Evolutionary conservation across 2,329 filamentous ascomycete species (phyloP), one percentile per base, ranked within the genome.

Genomic region (Nemania bipapillata): DNA sequence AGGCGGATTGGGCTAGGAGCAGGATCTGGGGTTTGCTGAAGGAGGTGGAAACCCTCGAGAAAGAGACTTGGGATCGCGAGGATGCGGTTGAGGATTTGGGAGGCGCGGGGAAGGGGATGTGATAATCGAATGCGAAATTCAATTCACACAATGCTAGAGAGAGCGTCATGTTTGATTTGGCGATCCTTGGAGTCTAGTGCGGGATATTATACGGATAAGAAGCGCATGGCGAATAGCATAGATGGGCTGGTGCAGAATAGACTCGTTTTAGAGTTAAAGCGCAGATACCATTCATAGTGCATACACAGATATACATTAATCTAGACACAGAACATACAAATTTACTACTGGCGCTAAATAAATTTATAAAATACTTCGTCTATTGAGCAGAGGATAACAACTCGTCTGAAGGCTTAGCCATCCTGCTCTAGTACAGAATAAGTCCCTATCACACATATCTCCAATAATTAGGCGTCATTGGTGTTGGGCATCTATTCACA

Each of bases 41-140:
- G n/a, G 80, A 81, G 47, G 86, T 94, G 2, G 83, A 86, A 74
- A 73, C 73, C 42, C 79, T 97, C 53, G 94, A 97, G 82, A 83
- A 83, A 74, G 83, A 85, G 66, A 93, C 90, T 35, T 97, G 94
- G 93, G 86, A 94, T 79, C 83, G 89, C 65, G 79, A 82, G 40
- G 91, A 87, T 77, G 92, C 92, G 1, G 86, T 91, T 30, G 92
- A 96, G 78, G 90, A 93, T 77, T 77, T 90, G 66, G 89, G 89
- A 12, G 58, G 24, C 22, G 63, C 70, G 22, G 17, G 17, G 32
- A 63, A 50, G 45, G 24, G 37, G 40, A 56, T 9, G 15, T 30
- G 35, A 63, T 3, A 24, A 37, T 17, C 12, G 4, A 11, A 26
- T 11, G 20, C 35, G 5, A 11, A 24, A 20, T 40, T 35, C 15